Percentiles rank a stretch among this genome's conserved stretches.
Evolutionary conservation across 2,329 filamentous ascomycete species (phyloP).

Genomic region (Metarhizium guizhouense): DNA sequence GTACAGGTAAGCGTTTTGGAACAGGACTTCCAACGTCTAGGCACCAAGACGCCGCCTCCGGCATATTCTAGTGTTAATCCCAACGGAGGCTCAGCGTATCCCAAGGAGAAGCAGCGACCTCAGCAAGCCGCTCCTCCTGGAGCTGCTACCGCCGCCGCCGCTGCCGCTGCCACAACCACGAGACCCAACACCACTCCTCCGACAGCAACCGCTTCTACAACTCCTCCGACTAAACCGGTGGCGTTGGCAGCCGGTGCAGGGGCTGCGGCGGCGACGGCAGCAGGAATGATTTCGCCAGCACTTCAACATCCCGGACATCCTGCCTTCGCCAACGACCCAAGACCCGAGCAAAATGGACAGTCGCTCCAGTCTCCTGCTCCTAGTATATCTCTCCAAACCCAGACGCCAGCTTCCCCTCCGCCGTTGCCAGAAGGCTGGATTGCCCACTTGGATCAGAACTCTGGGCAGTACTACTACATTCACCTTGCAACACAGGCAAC

Average conservation of each 20-base stretch:
- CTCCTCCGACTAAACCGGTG: slow-evolving; percentile 3
- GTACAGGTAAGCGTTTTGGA: slow-evolving; percentile 66
- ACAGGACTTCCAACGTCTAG: slow-evolving; percentile 77
- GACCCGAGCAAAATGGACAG: slow-evolving; percentile 43
- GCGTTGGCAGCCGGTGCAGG: slow-evolving; percentile 12
- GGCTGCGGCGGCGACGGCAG: slow-evolving; percentile 6
- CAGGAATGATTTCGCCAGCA: slow-evolving; percentile 34
- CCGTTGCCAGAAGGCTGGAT: slow-evolving; percentile 98
- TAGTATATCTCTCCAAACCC: slow-evolving; percentile 27
- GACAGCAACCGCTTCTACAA: not conserved
- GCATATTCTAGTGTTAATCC: slow-evolving; percentile 77
- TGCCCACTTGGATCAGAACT: slow-evolving; percentile 88
- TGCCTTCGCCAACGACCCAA: slow-evolving; percentile 80
- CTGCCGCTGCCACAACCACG: slow-evolving; percentile 10
- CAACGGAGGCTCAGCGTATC: slow-evolving; percentile 50
- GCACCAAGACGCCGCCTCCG: slow-evolving; percentile 80
- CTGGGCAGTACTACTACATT: slow-evolving; percentile 98
- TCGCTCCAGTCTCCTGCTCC: slow-evolving; percentile 32
- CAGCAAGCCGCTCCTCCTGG: slow-evolving; percentile 15
- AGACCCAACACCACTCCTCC: slow-evolving; percentile 4
- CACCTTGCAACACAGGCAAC: slow-evolving; percentile 91
- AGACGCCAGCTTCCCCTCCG: slow-evolving; percentile 73
- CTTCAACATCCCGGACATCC: slow-evolving; percentile 63
- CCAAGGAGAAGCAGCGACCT: slow-evolving; percentile 66
- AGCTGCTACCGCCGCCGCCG: slow-evolving; percentile 11